Base-by-base conservation (phyloP, 129 eudicot species). In the Smallanthus sonchifolius region DNA sequence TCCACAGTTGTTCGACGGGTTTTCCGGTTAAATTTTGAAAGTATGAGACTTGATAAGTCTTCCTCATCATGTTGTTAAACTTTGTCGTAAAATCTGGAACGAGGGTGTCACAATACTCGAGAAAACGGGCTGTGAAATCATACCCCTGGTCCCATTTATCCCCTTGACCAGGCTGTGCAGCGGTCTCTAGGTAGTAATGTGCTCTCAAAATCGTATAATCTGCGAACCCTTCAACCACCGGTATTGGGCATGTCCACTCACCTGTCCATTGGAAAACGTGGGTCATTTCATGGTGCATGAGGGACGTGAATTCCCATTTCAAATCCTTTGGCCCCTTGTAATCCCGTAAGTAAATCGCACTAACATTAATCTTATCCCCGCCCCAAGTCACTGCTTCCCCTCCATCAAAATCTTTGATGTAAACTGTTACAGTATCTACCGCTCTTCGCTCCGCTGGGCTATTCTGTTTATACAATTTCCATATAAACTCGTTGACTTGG, bases 201-300 rank as follows among this genome's bases (percentile, higher is more conserved):
- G 74, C 37, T 76, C 6, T 66, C 14, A 76, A 3, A 4, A 47
- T 24, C 17, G 80, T 66, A n/a, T 66, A 66, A 76, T 76, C 74
- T 1, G 81, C 81, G 14, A 69, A 17, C 70, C 81, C 75, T 69
- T 77, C 81, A 7, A 14, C 6, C 49, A 69, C 57, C 4, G 51
- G 63, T 2, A 3, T 3, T 1, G 75, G 75, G 14, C 75, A 24
- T 19, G 34, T 51, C 57, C 76, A 24, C 35, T 71, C 80, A 10
- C 85, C 85, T 40, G 38, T 40, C 89, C 86, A 85, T 42, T 73
- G 77, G 8, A 59, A 59, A 43, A 73, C 68, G 7, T 72, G 76
- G 38, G 76, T 72, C 67, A 24, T 81, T 42, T 85, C 89, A 71
- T 85, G 89, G 74, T 75, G 62, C 49, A 85, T 7, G 3, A 69